These are phyloP conservation scores for Scorias spongiosa DNA, from an alignment of 2,329 filamentous ascomycete genomes.

Conservation along the genomic window DNA sequence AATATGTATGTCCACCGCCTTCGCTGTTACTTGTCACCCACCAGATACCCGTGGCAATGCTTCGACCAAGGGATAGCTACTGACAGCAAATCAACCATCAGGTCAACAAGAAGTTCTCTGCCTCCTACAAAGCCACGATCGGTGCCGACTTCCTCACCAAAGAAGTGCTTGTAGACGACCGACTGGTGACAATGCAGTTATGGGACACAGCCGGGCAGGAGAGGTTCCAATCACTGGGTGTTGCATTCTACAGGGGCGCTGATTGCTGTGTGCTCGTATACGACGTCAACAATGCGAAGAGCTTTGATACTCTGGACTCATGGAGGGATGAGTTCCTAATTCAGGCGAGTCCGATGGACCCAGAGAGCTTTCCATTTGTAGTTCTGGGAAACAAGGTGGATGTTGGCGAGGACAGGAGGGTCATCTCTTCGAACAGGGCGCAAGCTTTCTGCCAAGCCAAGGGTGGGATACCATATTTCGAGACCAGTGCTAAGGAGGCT, in stretches of 20 bases:
- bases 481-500: constrained; percentile 97
- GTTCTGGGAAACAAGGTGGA: constrained; percentile 99
- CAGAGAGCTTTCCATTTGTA: constrained; percentile 95
- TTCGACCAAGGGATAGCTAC: not conserved
- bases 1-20: constrained; percentile 65
- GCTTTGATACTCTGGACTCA: constrained; percentile 93
- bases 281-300: constrained; percentile 98
- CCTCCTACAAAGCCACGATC: constrained; percentile 98
- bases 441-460: constrained; percentile 97
- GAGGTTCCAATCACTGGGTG: constrained; percentile 89
- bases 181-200: constrained; percentile 97
- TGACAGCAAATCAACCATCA: constrained; percentile 24
- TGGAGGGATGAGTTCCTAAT: constrained; percentile 98
- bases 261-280: constrained; percentile 97
- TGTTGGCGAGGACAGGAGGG: constrained; percentile 91
- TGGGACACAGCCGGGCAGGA: constrained; percentile 98
- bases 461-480: constrained; percentile 94
- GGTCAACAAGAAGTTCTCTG: constrained; percentile 99
- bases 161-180: constrained; percentile 92
- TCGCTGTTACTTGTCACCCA: not conserved
- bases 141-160: constrained; percentile 97
- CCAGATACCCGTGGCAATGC: not conserved
- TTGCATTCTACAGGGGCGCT: constrained; percentile 92
- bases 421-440: constrained; percentile 87
- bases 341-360: constrained; percentile 89